These are phyloP conservation scores for Aureobasidium sp. DNA, from an alignment of 2,329 filamentous ascomycete species.

Conservation along the genomic window DNA sequence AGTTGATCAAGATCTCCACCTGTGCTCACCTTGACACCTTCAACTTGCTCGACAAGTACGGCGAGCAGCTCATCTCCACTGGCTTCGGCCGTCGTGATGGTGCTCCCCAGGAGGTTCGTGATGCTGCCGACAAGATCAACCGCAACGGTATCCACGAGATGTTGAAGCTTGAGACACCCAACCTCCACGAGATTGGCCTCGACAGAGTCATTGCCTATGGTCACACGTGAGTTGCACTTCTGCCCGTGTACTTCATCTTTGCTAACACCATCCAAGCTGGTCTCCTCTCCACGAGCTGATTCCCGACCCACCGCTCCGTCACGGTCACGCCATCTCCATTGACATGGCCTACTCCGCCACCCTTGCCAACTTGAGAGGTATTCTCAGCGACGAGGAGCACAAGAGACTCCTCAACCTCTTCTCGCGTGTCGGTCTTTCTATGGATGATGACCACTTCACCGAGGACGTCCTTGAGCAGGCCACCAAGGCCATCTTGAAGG, in stretches of 20 bases:
- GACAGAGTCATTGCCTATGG: constrained; percentile 68
- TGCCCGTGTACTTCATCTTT: not conserved
- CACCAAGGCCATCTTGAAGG: constrained; percentile 60
- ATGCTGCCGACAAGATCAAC: constrained; percentile 61
- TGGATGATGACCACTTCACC: constrained; percentile 64
- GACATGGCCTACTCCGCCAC: constrained; percentile 72
- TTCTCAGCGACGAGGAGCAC: constrained; percentile 56
- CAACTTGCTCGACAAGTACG: constrained; percentile 60
- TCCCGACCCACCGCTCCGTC: constrained; percentile 60
- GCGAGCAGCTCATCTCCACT: constrained; percentile 58
- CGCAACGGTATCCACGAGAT: constrained; percentile 64
- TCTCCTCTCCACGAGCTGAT: constrained; percentile 65
- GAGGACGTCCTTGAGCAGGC: constrained; percentile 58
- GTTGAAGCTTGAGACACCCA: constrained; percentile 66
- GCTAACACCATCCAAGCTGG: constrained; percentile 43
- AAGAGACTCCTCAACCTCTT: constrained; percentile 58
- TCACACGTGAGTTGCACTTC: constrained; percentile 48
- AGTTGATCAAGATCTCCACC: constrained; percentile 69
- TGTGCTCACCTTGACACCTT: constrained; percentile 62
- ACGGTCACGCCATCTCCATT: constrained; percentile 67
- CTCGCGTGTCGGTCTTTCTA: constrained; percentile 62
- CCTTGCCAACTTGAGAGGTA: constrained; percentile 55
- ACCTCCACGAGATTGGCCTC: constrained; percentile 65
- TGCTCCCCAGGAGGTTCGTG: constrained; percentile 48
- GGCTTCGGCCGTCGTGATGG: constrained; percentile 58